phyloP scores from a whole-genome alignment of 2,329 filamentous ascomycete genomes.

The Fusarium chuoi region DNA sequence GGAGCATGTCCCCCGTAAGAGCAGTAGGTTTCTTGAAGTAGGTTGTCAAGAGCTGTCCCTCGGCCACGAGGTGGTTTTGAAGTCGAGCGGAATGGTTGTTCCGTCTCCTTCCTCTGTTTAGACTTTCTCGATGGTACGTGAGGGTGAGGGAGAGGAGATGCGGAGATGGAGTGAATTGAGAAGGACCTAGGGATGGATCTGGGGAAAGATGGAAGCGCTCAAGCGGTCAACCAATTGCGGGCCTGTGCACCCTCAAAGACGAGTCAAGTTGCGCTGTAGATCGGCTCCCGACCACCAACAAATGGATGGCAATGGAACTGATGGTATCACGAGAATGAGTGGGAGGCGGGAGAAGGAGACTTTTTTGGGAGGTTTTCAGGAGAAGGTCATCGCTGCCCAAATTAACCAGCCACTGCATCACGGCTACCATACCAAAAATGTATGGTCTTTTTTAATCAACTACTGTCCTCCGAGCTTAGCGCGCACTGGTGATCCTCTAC shows the following conservation, averaged over 20 bases:
- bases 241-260: conserved; percentile 31
- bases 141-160: conserved; percentile 29
- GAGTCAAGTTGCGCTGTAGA: conserved; percentile 10
- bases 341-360: background rate
- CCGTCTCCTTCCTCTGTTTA: conserved; percentile 9
- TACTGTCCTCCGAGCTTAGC: conserved; percentile 29
- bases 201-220: background rate
- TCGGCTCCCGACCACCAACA: conserved; percentile 9
- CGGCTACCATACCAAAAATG: background rate
- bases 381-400: conserved; percentile 3
- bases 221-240: conserved; percentile 14
- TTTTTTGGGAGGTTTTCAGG: conserved; percentile 17
- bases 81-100: conserved; percentile 1
- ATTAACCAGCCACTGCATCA: background rate
- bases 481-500: conserved; percentile 23
- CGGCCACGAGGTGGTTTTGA: background rate
- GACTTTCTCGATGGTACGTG: background rate
- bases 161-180: conserved; percentile 3
- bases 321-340: conserved; percentile 26
- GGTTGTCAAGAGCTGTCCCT: background rate
- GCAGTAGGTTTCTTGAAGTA: background rate
- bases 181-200: background rate
- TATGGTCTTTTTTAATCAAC: conserved; percentile 4
- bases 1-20: background rate
- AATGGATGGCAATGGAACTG: background rate